Percentiles rank a stretch among this genome's conserved stretches.
These are phyloP conservation scores for Torulaspora indica DNA, from an alignment of 805 yeast genomes.

Conservation along the genomic window DNA sequence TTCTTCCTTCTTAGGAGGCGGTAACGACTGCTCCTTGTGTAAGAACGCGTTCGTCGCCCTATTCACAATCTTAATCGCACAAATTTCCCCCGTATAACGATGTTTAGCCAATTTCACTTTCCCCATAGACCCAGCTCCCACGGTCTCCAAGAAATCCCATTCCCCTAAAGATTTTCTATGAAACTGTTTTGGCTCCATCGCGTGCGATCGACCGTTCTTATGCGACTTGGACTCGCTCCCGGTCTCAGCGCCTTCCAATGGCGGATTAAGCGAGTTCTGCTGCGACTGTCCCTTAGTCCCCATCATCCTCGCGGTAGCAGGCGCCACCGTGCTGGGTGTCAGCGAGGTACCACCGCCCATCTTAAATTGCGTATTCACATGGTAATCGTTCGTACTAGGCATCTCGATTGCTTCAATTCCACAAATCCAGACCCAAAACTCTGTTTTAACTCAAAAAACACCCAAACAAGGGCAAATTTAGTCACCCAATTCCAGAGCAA, in stretches of 20 bases:
- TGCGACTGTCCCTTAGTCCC: constrained; percentile 20
- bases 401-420: constrained; percentile 6
- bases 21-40: constrained; percentile 63
- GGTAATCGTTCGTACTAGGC: constrained; percentile 29
- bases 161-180: constrained; percentile 90
- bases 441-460: background rate
- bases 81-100: constrained; percentile 70
- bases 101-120: constrained; percentile 93
- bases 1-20: constrained; percentile 56
- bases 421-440: background rate
- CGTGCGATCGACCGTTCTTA: constrained; percentile 12
- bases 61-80: constrained; percentile 91
- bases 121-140: constrained; percentile 99
- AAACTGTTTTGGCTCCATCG: constrained; percentile 40
- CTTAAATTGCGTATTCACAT: constrained; percentile 29
- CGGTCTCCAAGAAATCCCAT: constrained; percentile 91
- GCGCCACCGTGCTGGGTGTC: constrained; percentile 25
- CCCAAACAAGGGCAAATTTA: background rate
- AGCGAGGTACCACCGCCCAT: constrained; percentile 25
- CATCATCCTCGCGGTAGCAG: constrained; percentile 37
- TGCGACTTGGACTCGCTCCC: constrained; percentile 11
- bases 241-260: constrained; percentile 21
- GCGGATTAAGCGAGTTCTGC: constrained; percentile 23
- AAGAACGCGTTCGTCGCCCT: constrained; percentile 76
- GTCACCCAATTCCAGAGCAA: background rate